Percentiles rank a stretch among this genome's conserved stretches.
These are phyloP conservation scores for Talaromyces sp. DNA, from an alignment of 2,329 filamentous ascomycete genomes.

Conservation along the genomic window DNA sequence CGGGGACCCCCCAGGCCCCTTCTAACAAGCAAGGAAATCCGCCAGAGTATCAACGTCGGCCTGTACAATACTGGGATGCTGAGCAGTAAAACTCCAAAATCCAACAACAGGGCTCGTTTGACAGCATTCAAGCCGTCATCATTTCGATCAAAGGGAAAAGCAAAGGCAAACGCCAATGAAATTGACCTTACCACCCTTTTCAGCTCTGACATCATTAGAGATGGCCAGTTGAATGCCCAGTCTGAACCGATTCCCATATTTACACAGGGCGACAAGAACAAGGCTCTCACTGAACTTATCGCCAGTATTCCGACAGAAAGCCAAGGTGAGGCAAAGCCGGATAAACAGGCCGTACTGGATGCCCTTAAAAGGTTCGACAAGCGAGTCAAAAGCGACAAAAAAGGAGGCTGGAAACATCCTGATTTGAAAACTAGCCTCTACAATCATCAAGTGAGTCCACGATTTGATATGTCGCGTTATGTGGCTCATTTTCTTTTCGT, in stretches of 20 bases:
- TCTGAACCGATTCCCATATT: slow-evolving; percentile 21
- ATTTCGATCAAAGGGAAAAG: background rate
- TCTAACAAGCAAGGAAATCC: slow-evolving; percentile 4
- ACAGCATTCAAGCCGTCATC: background rate
- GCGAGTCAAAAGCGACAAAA: slow-evolving; percentile 21
- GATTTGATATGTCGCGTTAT: background rate
- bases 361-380: slow-evolving; percentile 25
- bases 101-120: background rate
- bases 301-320: slow-evolving; percentile 24
- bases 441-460: slow-evolving; percentile 27
- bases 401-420: slow-evolving; percentile 27
- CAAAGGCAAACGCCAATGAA: slow-evolving; percentile 2
- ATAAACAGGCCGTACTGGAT: slow-evolving; percentile 20
- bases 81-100: background rate
- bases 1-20: background rate
- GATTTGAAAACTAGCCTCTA: slow-evolving; percentile 29
- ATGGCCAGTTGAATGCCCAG: slow-evolving; percentile 21
- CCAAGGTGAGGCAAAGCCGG: slow-evolving; percentile 17
- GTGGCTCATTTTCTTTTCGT: slow-evolving; percentile 7
- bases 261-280: slow-evolving; percentile 18
- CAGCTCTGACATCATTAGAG: slow-evolving; percentile 17
- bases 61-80: background rate
- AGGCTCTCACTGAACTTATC: slow-evolving; percentile 29
- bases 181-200: slow-evolving; percentile 19
- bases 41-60: slow-evolving; percentile 2